Evolutionary conservation across 306 rosid species (phyloP), one percentile per base, ranked within the genome.

Genomic region (Neltuma alba): DNA sequence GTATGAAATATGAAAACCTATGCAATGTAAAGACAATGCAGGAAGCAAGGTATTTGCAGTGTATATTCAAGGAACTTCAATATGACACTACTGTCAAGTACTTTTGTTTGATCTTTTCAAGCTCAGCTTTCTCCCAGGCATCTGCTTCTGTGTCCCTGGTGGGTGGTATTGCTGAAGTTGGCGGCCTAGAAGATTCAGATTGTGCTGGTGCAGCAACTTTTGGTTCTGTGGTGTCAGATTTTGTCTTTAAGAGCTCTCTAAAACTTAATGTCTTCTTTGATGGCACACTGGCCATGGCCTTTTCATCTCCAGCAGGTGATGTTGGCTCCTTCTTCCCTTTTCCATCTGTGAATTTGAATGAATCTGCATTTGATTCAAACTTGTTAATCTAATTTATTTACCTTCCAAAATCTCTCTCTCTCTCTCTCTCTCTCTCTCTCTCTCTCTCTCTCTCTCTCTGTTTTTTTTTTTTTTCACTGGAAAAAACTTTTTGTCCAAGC

Each of bases 121-220:
- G 70, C 84, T 93, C 84, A 2, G 86, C 60, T 78, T 57, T 87
- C 89, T 89, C 92, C 99, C 99, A 91, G 34, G 68, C 70, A 65
- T 91, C 91, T 76, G 89, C 91, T 63, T 81, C 71, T 67, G 80
- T 31, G 74, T 85, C 82, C 30, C 15, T 79, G 13, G 20, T 42
- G 14, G 69, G 75, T 25, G 81, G 27, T 55, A 48, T 72, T 62
- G 62, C 40, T 50, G 88, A 76, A 70, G 41, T 65, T 77, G 2
- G 44, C 9, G 44, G 44, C 44, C 12, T 40, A 12, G 9, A 40
- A 8, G 44, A 10, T 40, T 40, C 44, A 40, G 44, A 40, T 10
- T 40, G 44, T 12, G 28, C 10, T 1, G 69, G 77, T 25, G 82
- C 55, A 16, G 40, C 76, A 57, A 41, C 12, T 42, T 73, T 40